Evolutionary conservation across 208 protist species (phyloP).

Genomic region (Balamuthia mandrillaris): DNA sequence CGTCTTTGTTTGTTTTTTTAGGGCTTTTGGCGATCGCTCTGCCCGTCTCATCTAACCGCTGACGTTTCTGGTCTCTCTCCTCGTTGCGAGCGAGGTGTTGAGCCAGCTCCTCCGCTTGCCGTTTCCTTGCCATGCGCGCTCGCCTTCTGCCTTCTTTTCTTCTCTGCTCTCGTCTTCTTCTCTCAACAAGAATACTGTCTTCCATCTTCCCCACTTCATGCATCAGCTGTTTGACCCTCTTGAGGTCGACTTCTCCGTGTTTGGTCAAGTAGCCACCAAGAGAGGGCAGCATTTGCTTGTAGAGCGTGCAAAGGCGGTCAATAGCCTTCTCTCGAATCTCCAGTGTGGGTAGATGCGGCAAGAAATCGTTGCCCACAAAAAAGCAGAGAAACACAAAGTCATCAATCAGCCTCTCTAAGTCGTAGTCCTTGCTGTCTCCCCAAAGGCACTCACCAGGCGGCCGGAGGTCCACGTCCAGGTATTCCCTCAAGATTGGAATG

Average conservation of each 20-base stretch:
- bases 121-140: conserved; percentile 15
- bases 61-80: conserved; percentile 34
- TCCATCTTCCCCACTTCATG: conserved; percentile 54
- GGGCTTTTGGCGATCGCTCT: too few relatives aligned
- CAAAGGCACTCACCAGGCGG: neutral
- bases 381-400: conserved; percentile 97
- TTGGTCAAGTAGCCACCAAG: conserved; percentile 58
- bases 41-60: too few relatives aligned
- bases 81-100: neutral
- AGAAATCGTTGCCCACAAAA: conserved; percentile 98
- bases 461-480: conserved; percentile 85
- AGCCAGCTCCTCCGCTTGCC: conserved; percentile 9
- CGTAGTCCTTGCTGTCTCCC: neutral
- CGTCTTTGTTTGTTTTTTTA: too few relatives aligned
- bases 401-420: conserved; percentile 90
- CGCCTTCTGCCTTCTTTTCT: conserved; percentile 19
- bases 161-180: neutral
- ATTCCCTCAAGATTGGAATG: conserved; percentile 89
- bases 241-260: conserved; percentile 60
- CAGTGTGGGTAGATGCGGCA: conserved; percentile 85
- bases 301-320: neutral
- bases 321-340: neutral
- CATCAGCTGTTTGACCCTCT: conserved; percentile 5
- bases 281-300: neutral
- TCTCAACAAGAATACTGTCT: conserved; percentile 57